A percentile compares a stretch with the other conserved stretches of the same genome.
Evolutionary conservation across 1,284 basidiomycete species (phyloP).

Genomic region (Afroboletus lepidellus): DNA sequence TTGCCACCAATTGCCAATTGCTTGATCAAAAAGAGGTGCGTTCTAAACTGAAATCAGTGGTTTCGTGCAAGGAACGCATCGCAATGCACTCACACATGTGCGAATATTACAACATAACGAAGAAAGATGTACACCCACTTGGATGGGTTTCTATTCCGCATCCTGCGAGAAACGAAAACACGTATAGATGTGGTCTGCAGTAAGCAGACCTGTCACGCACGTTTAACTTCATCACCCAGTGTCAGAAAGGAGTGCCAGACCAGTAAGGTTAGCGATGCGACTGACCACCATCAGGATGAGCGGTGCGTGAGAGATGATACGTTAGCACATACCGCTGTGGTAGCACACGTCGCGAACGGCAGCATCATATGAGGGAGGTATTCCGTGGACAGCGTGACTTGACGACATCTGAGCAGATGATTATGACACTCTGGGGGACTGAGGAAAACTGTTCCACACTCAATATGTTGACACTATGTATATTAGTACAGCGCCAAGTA

Average conservation of each 20-base stretch:
- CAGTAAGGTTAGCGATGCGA: constrained; percentile 13
- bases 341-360: constrained; percentile 2
- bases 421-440: not conserved
- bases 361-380: not conserved
- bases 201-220: constrained; percentile 8
- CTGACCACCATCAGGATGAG: constrained; percentile 11
- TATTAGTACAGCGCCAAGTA: not conserved
- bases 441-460: not conserved
- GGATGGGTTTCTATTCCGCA: constrained; percentile 15
- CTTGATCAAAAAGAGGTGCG: constrained; percentile 12
- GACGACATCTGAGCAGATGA: not conserved
- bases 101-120: constrained; percentile 17
- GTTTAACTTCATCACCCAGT: constrained; percentile 22
- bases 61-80: not conserved
- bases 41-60: constrained; percentile 7
- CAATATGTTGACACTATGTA: not conserved
- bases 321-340: constrained; percentile 13
- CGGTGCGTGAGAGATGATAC: not conserved
- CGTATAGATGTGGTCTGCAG: not conserved
- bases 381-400: not conserved
- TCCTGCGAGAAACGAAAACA: constrained; percentile 6
- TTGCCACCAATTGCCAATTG: constrained; percentile 13
- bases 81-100: constrained; percentile 14
- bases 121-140: constrained; percentile 28
- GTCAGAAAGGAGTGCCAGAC: constrained; percentile 17